Evolutionary conservation across 805 yeast genomes (phyloP).

Genomic region (Metschnikowia proteae): DNA sequence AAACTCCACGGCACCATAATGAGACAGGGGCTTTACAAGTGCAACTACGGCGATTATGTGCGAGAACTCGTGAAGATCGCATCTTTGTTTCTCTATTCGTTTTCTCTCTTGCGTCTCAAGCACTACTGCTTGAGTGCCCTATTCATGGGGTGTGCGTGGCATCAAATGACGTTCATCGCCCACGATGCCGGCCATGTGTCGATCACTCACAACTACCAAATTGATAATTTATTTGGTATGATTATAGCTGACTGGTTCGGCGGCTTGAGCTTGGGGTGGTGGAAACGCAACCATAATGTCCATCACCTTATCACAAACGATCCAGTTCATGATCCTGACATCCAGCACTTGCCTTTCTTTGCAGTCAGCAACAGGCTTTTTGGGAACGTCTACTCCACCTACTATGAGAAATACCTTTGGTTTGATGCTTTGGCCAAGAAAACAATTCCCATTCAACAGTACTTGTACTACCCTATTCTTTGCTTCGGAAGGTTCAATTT

Average conservation of each 20-base stretch:
- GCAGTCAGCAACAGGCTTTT: conserved; percentile 75
- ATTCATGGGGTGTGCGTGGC: conserved; percentile 77
- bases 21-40: conserved; percentile 60
- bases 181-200: conserved; percentile 90
- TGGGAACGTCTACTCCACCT: conserved; percentile 71
- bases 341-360: conserved; percentile 88
- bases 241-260: conserved; percentile 74
- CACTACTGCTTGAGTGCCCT: conserved; percentile 57
- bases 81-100: conserved; percentile 48
- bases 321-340: conserved; percentile 92
- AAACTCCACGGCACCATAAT: conserved; percentile 54
- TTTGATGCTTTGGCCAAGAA: conserved; percentile 63
- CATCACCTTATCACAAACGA: conserved; percentile 90
- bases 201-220: conserved; percentile 73
- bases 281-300: conserved; percentile 93
- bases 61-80: conserved; percentile 62
- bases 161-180: conserved; percentile 80
- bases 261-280: conserved; percentile 91
- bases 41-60: conserved; percentile 70
- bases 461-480: conserved; percentile 72
- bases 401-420: conserved; percentile 63
- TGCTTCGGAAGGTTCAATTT: conserved; percentile 83
- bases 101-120: conserved; percentile 43
- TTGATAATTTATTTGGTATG: conserved; percentile 73
- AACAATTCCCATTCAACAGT: conserved; percentile 62